phyloP scores from a whole-genome alignment of 305 asterid genomes.

The Withania somnifera region DNA sequence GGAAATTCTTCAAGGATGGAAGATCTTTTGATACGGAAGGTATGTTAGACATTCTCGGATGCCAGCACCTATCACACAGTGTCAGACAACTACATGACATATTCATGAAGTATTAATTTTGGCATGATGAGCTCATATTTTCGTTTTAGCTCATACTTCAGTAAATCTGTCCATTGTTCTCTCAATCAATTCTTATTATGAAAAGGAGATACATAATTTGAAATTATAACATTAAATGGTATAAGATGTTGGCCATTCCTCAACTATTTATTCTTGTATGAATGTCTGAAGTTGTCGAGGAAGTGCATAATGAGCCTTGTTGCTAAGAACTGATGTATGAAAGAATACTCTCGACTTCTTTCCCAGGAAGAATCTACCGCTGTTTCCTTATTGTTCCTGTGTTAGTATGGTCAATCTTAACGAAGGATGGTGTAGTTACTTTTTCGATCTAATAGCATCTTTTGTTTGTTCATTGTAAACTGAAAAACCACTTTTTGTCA shows the following conservation, averaged over 20 bases:
- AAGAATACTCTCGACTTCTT: neutral
- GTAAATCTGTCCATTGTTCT: neutral
- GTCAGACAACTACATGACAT: too few species aligned
- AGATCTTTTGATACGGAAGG: constrained; percentile 82
- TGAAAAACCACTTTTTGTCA: constrained; percentile 17
- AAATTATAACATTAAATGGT: neutral
- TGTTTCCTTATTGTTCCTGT: neutral
- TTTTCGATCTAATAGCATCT: neutral
- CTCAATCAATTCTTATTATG: neutral
- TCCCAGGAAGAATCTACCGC: neutral
- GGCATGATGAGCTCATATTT: neutral
- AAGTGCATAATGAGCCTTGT: neutral
- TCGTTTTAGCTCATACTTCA: neutral
- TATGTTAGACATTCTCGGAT: constrained; percentile 5
- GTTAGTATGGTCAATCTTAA: neutral
- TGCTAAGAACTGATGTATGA: neutral
- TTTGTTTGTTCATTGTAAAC: neutral
- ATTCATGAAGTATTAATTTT: neutral
- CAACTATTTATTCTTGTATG: neutral
- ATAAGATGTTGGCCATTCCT: neutral
- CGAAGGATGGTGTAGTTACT: neutral
- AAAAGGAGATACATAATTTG: neutral
- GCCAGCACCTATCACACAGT: neutral
- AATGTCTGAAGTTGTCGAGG: neutral
- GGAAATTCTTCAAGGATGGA: constrained; percentile 67